These are phyloP conservation scores for Cyberlindnera nakhonratchasimensis DNA, from an alignment of 805 yeast genomes.

Conservation along the genomic window DNA sequence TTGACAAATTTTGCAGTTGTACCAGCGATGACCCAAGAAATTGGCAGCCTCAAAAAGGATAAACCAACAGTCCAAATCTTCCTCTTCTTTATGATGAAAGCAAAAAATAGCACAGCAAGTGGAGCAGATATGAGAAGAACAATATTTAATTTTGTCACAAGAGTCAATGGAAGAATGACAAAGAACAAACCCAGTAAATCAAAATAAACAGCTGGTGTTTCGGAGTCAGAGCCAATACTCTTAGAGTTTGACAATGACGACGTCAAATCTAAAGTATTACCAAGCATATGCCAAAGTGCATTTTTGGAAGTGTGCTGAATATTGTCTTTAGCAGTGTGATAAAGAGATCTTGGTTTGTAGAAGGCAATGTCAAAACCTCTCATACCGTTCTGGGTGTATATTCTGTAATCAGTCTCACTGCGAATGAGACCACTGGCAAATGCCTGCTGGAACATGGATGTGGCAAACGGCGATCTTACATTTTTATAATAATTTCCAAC, in stretches of 20 bases:
- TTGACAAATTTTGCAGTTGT: conserved; percentile 35
- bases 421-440: conserved; percentile 66
- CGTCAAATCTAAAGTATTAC: conserved; percentile 61
- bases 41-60: conserved; percentile 54
- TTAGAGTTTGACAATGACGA: conserved; percentile 40
- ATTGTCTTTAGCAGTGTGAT: conserved; percentile 76
- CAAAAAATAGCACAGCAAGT: conserved; percentile 42
- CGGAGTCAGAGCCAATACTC: conserved; percentile 31
- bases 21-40: conserved; percentile 47
- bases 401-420: conserved; percentile 83
- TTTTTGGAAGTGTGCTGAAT: conserved; percentile 59
- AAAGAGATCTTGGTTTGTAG: conserved; percentile 76
- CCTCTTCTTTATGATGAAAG: conserved; percentile 45
- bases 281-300: conserved; percentile 83
- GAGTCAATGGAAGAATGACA: conserved; percentile 47
- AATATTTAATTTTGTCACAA: conserved; percentile 50
- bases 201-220: conserved; percentile 54
- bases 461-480: conserved; percentile 69
- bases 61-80: conserved; percentile 48
- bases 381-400: conserved; percentile 62
- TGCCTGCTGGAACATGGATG: conserved; percentile 80
- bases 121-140: conserved; percentile 55
- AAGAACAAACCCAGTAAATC: conserved; percentile 61
- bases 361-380: conserved; percentile 91
- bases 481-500: conserved; percentile 54